A percentile compares a stretch with the other conserved stretches of the same genome.
These are phyloP conservation scores for Pleurotus cornucopiae DNA, from an alignment of 768 basidiomycete genomes.

Conservation along the genomic window DNA sequence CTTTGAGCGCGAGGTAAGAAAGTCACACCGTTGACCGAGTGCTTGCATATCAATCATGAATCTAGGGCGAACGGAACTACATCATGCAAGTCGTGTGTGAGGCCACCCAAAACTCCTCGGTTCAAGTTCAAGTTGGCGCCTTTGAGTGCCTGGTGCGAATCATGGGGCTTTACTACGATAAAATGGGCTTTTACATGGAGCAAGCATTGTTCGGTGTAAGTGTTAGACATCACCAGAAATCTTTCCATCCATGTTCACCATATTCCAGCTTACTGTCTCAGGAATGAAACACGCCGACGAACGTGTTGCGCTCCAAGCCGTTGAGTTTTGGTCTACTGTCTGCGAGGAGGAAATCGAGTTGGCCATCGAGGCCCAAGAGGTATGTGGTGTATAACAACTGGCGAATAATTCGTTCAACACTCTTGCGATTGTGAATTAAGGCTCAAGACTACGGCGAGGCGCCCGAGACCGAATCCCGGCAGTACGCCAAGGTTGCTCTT, in stretches of 20 bases:
- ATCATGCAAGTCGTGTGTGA: slow-evolving; percentile 99
- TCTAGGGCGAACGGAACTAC: slow-evolving; percentile 95
- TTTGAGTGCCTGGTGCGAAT: slow-evolving; percentile 95
- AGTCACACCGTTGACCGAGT: neutral
- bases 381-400: slow-evolving; percentile 24
- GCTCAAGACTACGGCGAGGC: slow-evolving; percentile 87
- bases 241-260: slow-evolving; percentile 13
- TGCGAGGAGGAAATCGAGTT: slow-evolving; percentile 97
- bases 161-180: slow-evolving; percentile 98
- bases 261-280: slow-evolving; percentile 80
- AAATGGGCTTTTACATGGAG: slow-evolving; percentile 99
- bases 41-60: slow-evolving; percentile 12
- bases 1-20: slow-evolving; percentile 89
- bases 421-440: slow-evolving; percentile 31
- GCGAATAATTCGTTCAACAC: neutral
- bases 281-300: slow-evolving; percentile 96
- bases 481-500: slow-evolving; percentile 92
- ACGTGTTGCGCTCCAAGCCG: slow-evolving; percentile 88
- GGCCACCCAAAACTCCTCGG: slow-evolving; percentile 82
- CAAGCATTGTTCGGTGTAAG: slow-evolving; percentile 94
- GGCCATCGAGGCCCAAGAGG: slow-evolving; percentile 88
- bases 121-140: slow-evolving; percentile 88
- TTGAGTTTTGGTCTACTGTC: slow-evolving; percentile 99
- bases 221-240: slow-evolving; percentile 13
- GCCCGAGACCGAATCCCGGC: slow-evolving; percentile 80